Percentiles rank a stretch among this genome's conserved stretches.
These are phyloP conservation scores for Asterionellopsis glacialis DNA, from an alignment of 108 stramenopile species.

Conservation along the genomic window DNA sequence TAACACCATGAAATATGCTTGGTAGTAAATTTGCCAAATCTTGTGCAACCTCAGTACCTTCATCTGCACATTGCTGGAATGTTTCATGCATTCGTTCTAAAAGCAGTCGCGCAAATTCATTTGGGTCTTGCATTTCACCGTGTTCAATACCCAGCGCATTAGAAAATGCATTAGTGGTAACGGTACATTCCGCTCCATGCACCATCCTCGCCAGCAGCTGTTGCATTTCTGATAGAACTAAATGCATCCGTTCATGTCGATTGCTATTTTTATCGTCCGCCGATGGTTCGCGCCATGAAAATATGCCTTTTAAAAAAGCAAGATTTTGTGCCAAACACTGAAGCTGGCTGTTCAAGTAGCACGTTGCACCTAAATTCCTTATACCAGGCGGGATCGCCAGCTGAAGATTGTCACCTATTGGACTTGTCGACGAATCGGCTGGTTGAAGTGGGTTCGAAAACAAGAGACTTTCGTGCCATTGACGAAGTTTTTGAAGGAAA, in stretches of 20 bases:
- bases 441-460: conserved; percentile 5
- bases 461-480: conserved; percentile 2
- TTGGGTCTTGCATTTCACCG: conserved; percentile 87
- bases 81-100: conserved; percentile 80
- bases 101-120: conserved; percentile 82
- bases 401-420: conserved; percentile 5
- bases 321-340: conserved; percentile 84
- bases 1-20: conserved; percentile 60
- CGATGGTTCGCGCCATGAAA: conserved; percentile 49
- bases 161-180: conserved; percentile 67
- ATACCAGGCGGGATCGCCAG: conserved; percentile 68
- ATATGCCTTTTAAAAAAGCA: conserved; percentile 66
- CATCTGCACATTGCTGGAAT: conserved; percentile 48
- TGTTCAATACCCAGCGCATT: conserved; percentile 64
- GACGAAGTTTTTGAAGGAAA: not conserved
- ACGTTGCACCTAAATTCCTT: conserved; percentile 83
- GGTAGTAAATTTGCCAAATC: conserved; percentile 45
- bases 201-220: conserved; percentile 58
- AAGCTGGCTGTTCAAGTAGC: conserved; percentile 85
- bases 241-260: conserved; percentile 29
- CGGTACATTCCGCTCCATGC: conserved; percentile 42
- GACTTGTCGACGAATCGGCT: not conserved
- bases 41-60: not conserved
- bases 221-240: conserved; percentile 60
- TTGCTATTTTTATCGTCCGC: not conserved